Base-by-base conservation (phyloP, 495 filamentous ascomycete species). In the Penicillium riverlandense region DNA sequence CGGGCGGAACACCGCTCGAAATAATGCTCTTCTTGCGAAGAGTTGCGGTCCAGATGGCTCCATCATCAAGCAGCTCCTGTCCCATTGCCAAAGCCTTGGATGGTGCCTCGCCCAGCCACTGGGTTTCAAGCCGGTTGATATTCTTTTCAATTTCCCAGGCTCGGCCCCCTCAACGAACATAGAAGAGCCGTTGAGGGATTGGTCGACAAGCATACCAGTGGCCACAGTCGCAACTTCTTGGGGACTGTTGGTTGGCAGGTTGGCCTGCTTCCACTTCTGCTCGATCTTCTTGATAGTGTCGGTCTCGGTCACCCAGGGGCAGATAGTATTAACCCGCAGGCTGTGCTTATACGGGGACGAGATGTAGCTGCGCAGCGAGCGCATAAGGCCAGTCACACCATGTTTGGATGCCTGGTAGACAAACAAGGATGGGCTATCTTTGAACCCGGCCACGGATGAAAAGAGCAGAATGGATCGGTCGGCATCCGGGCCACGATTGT, bases 291-390 rank as follows among this genome's bases (percentile, higher is more conserved):
- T 57, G 8, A 69, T 63, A 12, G 71, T 65, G 9, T 61, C 58
- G 7, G 68, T 75, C 35, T 66, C 52, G 2, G 72, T 75, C 55
- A 73, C 69, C 74, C 73, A 78, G 1, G 76, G 76, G 48, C 74
- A 77, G 41, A 78, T 63, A 11, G 69, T 67, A 49, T 78, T 80
- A 44, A 70, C 65, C 14, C 76, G 67, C 14, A 78, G 55, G 31
- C 58, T 53, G 48, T 70, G 65, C 43, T 57, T 59, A 42, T 63
- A 64, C 0, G 63, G 57, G 1, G 54, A 52, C 4, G 64, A 60
- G 32, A 72, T 52, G 48, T 66, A 70, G 22, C 43, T 55, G 36
- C 68, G 62, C 11, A 76, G 55, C 15, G 71, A 64, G 13, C 73
- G 64, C 66, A 75, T 71, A 4, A 75, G 62, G 0, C 72, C 74